Base-by-base conservation (phyloP, 2,329 filamentous ascomycete species). In the Fusarium piperis region DNA sequence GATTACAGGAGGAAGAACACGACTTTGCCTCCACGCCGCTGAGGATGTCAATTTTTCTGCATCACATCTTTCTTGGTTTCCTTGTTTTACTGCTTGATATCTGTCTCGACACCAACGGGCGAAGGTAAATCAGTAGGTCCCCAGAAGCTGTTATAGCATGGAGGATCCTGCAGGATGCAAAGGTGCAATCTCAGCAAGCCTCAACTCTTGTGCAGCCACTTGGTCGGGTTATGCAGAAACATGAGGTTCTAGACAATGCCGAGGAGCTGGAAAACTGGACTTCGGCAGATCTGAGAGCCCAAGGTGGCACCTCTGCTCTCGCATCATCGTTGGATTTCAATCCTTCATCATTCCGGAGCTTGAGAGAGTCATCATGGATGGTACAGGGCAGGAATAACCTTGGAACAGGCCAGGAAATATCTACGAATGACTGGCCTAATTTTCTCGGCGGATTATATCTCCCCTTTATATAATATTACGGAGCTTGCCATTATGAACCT, bases 31-130 rank as follows among this genome's bases (percentile, higher is more conserved):
- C 70, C 1, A 70, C 75, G 18, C 65, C 74, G 28, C 48, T 77
- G 26, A 70, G 74, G 30, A 69, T 76, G 51, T 71, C 74, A 8
- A 74, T 78, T 55, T 69, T 78, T 13, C 35, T 78, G 39, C 71
- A 78, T 11, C 76, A 76, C 57, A 72, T 78, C 13, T 78, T 76
- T 53, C 65, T 78, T 10, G 77, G 77, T 1, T 77, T 72, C 30
- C 76, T 77, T 41, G 77, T 75, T 1, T 67, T 79, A 3, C 73
- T 79, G 11, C 65, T 79, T 10, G 75, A 78, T 51, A 72, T 75
- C 12, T 79, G 78, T 33, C 62, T 78, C 15, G 70, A 62, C 4
- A 41, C 39, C 6, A 67, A 78, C 1, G 32, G 30, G 2, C 28
- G 30, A 8, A 55, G 51, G n/a, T 30, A 33, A 2, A 32, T 55